A percentile compares a stretch with the other conserved stretches of the same genome.
These are phyloP conservation scores for Leishmania tropica DNA, from an alignment of 208 protist genomes.

Conservation along the genomic window DNA sequence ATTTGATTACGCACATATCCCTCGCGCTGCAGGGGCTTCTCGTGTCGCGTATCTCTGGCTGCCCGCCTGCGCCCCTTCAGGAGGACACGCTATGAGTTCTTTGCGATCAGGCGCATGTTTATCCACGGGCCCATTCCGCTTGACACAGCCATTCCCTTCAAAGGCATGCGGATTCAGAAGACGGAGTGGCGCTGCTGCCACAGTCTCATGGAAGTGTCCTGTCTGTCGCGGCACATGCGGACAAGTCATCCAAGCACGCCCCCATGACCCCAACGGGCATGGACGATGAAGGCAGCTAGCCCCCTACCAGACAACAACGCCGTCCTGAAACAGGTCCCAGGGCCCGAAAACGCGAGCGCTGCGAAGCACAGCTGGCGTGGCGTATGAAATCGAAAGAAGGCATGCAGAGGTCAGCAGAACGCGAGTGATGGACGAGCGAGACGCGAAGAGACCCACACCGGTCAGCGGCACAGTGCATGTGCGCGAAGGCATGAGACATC, in stretches of 20 bases:
- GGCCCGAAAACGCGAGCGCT: not conserved
- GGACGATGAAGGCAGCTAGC: not conserved
- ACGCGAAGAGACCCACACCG: not conserved
- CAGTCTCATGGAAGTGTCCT: not conserved
- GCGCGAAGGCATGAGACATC: not conserved
- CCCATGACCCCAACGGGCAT: too few relatives aligned
- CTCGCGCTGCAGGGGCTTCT: not conserved
- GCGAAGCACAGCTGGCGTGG: not conserved
- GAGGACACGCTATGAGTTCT: not conserved
- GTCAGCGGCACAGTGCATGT: not conserved
- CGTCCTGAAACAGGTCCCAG: not conserved
- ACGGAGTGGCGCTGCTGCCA: not conserved
- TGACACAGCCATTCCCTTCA: not conserved
- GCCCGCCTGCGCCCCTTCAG: not conserved
- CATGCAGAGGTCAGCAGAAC: not conserved
- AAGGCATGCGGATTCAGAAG: not conserved
- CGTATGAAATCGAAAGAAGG: not conserved
- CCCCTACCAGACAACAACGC: not conserved
- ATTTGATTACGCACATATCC: not conserved
- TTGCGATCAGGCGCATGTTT: not conserved
- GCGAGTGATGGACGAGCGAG: not conserved
- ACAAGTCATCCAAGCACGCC: not conserved
- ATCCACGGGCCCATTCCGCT: not conserved
- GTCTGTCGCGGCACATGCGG: not conserved
- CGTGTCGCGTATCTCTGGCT: not conserved